These are phyloP conservation scores for Pseudevernia furfuracea DNA, from an alignment of 495 filamentous ascomycete species.

Conservation along the genomic window DNA sequence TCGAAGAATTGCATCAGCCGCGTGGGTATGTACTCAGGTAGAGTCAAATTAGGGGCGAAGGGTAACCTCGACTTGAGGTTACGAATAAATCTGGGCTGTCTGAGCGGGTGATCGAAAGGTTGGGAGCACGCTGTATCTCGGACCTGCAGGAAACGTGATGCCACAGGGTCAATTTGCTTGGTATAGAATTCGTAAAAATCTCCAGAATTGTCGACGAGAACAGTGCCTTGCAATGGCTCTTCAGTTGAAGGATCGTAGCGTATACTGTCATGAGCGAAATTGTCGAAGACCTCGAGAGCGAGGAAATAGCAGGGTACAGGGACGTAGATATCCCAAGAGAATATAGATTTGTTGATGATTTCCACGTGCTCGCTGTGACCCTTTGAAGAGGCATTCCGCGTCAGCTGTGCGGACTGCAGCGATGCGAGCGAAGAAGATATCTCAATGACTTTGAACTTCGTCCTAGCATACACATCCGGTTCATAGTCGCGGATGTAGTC, in stretches of 20 bases:
- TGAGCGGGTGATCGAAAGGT: conserved; percentile 48
- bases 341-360: conserved; percentile 90
- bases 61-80: conserved; percentile 54
- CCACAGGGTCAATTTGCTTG: conserved; percentile 69
- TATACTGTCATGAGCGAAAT: conserved; percentile 90
- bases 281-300: conserved; percentile 95
- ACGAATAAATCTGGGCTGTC: conserved; percentile 46
- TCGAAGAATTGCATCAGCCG: conserved; percentile 95
- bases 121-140: conserved; percentile 57
- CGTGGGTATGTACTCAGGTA: conserved; percentile 89
- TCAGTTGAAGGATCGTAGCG: conserved; percentile 75
- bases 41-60: conserved; percentile 62
- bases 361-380: conserved; percentile 82
- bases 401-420: conserved; percentile 65
- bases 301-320: conserved; percentile 93
- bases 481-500: conserved; percentile 91
- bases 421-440: conserved; percentile 74
- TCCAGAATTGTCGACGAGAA: conserved; percentile 75
- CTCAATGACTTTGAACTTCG: conserved; percentile 91
- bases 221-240: conserved; percentile 71
- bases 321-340: conserved; percentile 82
- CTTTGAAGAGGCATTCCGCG: conserved; percentile 50
- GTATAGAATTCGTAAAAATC: conserved; percentile 94
- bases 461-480: conserved; percentile 87
- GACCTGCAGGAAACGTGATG: conserved; percentile 70